Percentiles rank a stretch among this genome's conserved stretches.
These are phyloP conservation scores for Fusarium nodosum DNA, from an alignment of 2,329 filamentous ascomycete genomes.

Conservation along the genomic window DNA sequence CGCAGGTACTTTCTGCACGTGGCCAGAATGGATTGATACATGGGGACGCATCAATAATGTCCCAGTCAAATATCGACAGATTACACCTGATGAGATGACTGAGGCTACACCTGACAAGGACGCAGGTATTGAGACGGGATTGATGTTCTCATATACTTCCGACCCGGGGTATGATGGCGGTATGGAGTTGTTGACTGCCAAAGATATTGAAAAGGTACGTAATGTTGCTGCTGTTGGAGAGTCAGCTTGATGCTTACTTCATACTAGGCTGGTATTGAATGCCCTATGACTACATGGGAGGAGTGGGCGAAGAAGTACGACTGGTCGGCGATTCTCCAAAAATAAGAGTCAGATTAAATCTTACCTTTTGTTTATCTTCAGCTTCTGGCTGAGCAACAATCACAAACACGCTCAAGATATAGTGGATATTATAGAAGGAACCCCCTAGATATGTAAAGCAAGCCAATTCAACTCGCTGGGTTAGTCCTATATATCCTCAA, in stretches of 20 bases:
- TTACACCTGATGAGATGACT: slow-evolving; percentile 59
- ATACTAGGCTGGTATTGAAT: slow-evolving; percentile 59
- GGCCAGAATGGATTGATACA: slow-evolving; percentile 60
- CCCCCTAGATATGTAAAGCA: too few relatives aligned
- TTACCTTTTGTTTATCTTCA: too few relatives aligned
- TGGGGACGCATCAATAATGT: slow-evolving; percentile 58
- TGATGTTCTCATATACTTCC: slow-evolving; percentile 63
- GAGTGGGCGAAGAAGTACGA: slow-evolving; percentile 56
- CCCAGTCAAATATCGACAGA: slow-evolving; percentile 56
- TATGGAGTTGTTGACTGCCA: slow-evolving; percentile 58
- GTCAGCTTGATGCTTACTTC: background rate
- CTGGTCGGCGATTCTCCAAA: slow-evolving; percentile 49
- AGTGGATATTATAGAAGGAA: too few relatives aligned
- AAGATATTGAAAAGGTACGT: slow-evolving; percentile 60
- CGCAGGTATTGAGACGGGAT: slow-evolving; percentile 59
- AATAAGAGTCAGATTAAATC: background rate
- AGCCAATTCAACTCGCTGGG: too few relatives aligned
- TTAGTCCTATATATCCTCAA: too few relatives aligned
- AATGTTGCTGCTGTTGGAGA: fast-evolving
- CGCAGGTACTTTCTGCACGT: slow-evolving; percentile 60
- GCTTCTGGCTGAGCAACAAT: background rate
- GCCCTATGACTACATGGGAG: slow-evolving; percentile 58
- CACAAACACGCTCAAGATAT: background rate
- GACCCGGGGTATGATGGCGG: slow-evolving; percentile 65
- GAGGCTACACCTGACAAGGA: slow-evolving; percentile 55